A percentile compares a stretch with the other conserved stretches of the same genome.
These are phyloP conservation scores for Tetratostichococcus sp. DNA, from an alignment of 139 green algal genomes.

Conservation along the genomic window DNA sequence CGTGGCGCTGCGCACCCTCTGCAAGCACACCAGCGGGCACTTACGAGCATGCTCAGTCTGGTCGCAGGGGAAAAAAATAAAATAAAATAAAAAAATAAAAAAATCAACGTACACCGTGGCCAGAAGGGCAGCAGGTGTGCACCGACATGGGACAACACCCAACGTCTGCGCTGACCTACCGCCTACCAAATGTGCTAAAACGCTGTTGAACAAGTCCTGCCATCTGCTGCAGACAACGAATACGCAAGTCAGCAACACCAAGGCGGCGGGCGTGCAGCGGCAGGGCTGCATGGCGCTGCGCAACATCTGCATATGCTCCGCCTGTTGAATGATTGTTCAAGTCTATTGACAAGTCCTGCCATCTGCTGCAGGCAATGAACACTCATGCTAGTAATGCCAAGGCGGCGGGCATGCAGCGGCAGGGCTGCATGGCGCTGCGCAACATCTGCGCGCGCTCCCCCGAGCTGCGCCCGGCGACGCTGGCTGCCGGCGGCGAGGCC, in stretches of 20 bases:
- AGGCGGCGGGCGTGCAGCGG: conserved; percentile 25
- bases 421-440: conserved; percentile 72
- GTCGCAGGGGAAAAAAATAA: too few species aligned
- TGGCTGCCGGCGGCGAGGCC: conserved; percentile 56
- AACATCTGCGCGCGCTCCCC: conserved; percentile 74
- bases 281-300: conserved; percentile 73
- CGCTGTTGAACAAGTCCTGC: too few species aligned
- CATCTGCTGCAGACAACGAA: conserved; percentile 24
- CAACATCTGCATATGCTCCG: conserved; percentile 35
- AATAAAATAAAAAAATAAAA: too few species aligned
- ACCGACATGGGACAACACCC: too few species aligned
- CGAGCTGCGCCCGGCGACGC: conserved; percentile 53
- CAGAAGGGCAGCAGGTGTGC: too few species aligned
- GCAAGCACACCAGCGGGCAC: conserved; percentile 61
- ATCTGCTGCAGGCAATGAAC: conserved; percentile 24
- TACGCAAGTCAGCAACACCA: background rate
- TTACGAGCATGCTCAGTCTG: too few species aligned
- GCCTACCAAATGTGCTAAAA: too few species aligned
- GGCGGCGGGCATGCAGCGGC: conserved; percentile 28
- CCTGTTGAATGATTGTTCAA: too few species aligned
- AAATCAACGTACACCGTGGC: too few species aligned
- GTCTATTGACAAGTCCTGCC: background rate
- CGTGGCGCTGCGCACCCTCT: conserved; percentile 76
- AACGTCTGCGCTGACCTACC: too few species aligned
- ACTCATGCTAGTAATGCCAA: background rate